Evolutionary conservation across 2,329 filamentous ascomycete genomes (phyloP), one percentile per base, ranked within the genome.

Genomic region (Epichloe baconii): DNA sequence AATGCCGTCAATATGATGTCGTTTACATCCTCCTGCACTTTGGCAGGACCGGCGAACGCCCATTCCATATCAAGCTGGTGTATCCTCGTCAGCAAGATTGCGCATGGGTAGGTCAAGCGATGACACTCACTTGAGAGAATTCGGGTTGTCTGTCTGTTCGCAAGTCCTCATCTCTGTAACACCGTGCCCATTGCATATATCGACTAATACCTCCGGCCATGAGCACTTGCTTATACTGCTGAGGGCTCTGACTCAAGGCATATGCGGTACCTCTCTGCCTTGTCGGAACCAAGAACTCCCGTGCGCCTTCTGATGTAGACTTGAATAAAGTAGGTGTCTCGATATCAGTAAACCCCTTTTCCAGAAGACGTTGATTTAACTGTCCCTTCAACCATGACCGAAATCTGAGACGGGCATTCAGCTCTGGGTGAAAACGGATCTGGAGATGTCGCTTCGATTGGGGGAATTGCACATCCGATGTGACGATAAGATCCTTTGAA

Each of bases 201-300:
- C 78, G 80, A 1, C 76, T 71, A 11, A 96, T 78, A 0, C 91
- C 91, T 54, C 86, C 86, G 0, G 89, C 87, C 89, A 98, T 97
- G 42, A 98, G 77, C 2, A 96, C 87, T 70, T 98, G 93, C 70
- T 98, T 98, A 65, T 97, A 98, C 66, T 98, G 93, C 66, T 98
- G 93, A 0, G 93, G 93, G 57, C 91, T 97, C 65, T 98, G 94
- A 0, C 90, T 90, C 19, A 98, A 72, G 8, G 93, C 93, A 66
- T 97, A 98, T 3, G 88, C 89, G 54, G 82, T 71, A 0, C 88
- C 88, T 1, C 75, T 76, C 37, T 76, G 78, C 31, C 93, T 76
- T 1, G 90, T 95, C 0, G 93, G 93, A 4, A 98, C 91, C 5
- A 98, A 67, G 55, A 98, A 98, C 65, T 98, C 93, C 47, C 91